Evolutionary conservation across 2,329 filamentous ascomycete species (phyloP).

Genomic region (Colletotrichum chrysophilum): DNA sequence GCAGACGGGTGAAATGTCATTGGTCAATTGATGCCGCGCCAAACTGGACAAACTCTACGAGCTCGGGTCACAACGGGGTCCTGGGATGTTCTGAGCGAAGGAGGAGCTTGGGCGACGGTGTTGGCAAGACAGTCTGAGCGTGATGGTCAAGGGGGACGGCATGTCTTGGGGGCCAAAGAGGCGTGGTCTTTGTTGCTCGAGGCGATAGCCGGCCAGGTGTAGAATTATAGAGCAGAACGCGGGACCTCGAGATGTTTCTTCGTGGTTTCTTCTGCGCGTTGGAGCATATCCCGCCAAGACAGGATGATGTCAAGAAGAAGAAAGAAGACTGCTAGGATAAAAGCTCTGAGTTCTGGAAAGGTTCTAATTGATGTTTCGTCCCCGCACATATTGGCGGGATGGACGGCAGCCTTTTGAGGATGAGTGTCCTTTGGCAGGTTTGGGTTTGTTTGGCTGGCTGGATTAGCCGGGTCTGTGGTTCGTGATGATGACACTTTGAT

Average conservation of each 20-base stretch:
- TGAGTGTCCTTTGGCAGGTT: not conserved
- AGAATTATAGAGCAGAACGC: fast-evolving
- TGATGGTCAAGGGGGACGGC: not conserved
- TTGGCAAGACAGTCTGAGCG: not conserved
- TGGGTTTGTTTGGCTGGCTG: not conserved
- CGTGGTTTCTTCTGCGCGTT: not conserved
- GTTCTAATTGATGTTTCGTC: not conserved
- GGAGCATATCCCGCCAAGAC: fast-evolving
- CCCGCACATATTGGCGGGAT: not conserved
- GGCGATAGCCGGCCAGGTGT: not conserved
- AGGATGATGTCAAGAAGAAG: not conserved
- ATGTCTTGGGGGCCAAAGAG: not conserved
- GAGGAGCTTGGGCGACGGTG: not conserved
- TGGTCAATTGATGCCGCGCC: not conserved
- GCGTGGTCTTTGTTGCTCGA: not conserved
- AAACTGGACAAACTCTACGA: not conserved
- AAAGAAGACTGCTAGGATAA: not conserved
- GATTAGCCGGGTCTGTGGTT: not conserved
- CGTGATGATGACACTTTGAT: not conserved
- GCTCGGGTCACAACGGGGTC: not conserved
- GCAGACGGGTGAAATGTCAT: not conserved
- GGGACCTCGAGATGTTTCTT: not conserved
- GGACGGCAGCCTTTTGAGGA: not conserved
- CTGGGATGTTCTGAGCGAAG: not conserved
- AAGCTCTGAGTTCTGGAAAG: not conserved